These are phyloP conservation scores for Xylaria sp. DNA, from an alignment of 2,329 filamentous ascomycete genomes.

Conservation along the genomic window DNA sequence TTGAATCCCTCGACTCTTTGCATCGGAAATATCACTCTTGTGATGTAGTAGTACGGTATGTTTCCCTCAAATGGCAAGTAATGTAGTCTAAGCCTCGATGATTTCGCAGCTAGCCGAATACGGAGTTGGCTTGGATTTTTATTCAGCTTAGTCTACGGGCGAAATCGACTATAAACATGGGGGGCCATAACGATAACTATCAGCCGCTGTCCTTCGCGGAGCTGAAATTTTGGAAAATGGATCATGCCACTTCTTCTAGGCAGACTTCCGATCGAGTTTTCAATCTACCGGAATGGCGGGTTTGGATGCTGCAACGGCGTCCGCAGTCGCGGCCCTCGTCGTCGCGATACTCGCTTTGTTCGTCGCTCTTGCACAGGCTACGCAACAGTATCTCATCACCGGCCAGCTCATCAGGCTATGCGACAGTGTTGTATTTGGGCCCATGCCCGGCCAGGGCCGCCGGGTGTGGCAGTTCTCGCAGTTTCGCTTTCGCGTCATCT, in stretches of 20 bases:
- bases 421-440: slow-evolving; percentile 25
- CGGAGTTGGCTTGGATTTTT: not conserved
- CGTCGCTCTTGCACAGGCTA: slow-evolving; percentile 24
- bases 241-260: not conserved
- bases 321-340: slow-evolving; percentile 25
- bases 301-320: slow-evolving; percentile 22
- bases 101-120: not conserved
- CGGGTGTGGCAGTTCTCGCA: slow-evolving; percentile 28
- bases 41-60: too few species aligned
- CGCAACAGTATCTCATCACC: slow-evolving; percentile 26
- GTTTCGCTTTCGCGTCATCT: slow-evolving; percentile 30
- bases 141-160: not conserved
- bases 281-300: slow-evolving; percentile 8
- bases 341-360: slow-evolving; percentile 22
- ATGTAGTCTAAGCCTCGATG: too few species aligned
- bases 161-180: not conserved
- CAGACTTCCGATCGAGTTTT: not conserved
- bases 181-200: not conserved
- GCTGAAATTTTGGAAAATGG: slow-evolving; percentile 1
- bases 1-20: too few species aligned
- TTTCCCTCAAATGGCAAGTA: too few species aligned
- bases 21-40: too few species aligned
- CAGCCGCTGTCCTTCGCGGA: not conserved
- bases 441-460: slow-evolving; percentile 25
- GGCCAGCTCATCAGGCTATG: slow-evolving; percentile 26